Evolutionary conservation across 2,329 filamentous ascomycete genomes (phyloP).

Genomic region (Apiospora hydei): DNA sequence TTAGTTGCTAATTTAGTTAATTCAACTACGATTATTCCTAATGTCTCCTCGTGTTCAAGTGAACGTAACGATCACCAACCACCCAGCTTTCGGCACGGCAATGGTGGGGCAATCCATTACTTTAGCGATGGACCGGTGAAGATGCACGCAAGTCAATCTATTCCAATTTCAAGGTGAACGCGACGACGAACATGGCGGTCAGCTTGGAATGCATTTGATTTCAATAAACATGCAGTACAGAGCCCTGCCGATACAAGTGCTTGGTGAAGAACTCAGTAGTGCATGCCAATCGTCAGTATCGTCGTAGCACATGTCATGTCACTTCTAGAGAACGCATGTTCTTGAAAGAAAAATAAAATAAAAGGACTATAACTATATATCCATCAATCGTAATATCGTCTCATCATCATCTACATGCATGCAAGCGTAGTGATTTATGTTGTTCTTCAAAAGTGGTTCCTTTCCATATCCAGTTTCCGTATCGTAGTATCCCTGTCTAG

Average conservation of each 20-base stretch:
- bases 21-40: neutral
- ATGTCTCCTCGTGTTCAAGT: neutral
- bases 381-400: constrained; percentile 19
- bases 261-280: too few species aligned
- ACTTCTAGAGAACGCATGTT: neutral
- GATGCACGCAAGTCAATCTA: neutral
- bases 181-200: too few species aligned
- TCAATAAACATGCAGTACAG: too few species aligned
- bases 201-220: too few species aligned
- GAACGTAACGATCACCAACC: neutral
- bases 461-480: constrained; percentile 7
- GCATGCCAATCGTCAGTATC: neutral
- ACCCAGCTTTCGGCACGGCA: neutral
- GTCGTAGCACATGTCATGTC: neutral
- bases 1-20: neutral
- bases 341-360: neutral
- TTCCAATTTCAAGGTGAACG: neutral
- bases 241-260: too few species aligned
- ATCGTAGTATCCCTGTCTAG: neutral
- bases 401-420: constrained; percentile 11
- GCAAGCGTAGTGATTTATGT: constrained; percentile 7
- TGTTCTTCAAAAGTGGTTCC: neutral
- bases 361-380: neutral
- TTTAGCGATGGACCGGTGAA: neutral
- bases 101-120: neutral